phyloP scores from a whole-genome alignment of 805 yeast species.

The Tetrapisispora nanseiensis region DNA sequence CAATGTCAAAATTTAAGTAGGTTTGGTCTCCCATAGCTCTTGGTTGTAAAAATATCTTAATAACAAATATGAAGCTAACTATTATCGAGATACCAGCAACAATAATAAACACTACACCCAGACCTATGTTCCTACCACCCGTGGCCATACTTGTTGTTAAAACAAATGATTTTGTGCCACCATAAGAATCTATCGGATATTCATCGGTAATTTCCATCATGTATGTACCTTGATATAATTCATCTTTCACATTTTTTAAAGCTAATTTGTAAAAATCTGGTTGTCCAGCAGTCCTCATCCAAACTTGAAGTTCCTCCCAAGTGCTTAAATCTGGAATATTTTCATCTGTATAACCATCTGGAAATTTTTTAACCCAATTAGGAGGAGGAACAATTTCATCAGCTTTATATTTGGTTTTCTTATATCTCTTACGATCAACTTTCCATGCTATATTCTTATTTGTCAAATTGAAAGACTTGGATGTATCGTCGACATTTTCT shows the following conservation, averaged over 20 bases:
- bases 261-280: constrained; percentile 83
- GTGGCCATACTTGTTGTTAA: constrained; percentile 71
- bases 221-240: constrained; percentile 59
- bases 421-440: constrained; percentile 52
- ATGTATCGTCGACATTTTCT: constrained; percentile 25
- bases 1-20: constrained; percentile 38
- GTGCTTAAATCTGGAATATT: constrained; percentile 59
- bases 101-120: constrained; percentile 77
- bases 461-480: constrained; percentile 32
- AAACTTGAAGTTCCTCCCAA: constrained; percentile 68
- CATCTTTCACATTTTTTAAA: constrained; percentile 52
- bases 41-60: constrained; percentile 79
- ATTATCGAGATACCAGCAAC: constrained; percentile 70
- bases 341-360: constrained; percentile 61
- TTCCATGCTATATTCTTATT: constrained; percentile 61
- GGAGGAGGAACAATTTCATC: constrained; percentile 72
- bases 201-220: constrained; percentile 57
- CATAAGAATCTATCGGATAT: constrained; percentile 73
- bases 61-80: constrained; percentile 64
- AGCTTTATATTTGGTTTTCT: constrained; percentile 51
- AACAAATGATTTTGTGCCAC: constrained; percentile 81
- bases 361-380: constrained; percentile 62
- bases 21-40: constrained; percentile 76
- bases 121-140: constrained; percentile 79
- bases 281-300: constrained; percentile 91